These are phyloP conservation scores for Albophoma yamanashiensis DNA, from an alignment of 2,329 filamentous ascomycete genomes.

Conservation along the genomic window DNA sequence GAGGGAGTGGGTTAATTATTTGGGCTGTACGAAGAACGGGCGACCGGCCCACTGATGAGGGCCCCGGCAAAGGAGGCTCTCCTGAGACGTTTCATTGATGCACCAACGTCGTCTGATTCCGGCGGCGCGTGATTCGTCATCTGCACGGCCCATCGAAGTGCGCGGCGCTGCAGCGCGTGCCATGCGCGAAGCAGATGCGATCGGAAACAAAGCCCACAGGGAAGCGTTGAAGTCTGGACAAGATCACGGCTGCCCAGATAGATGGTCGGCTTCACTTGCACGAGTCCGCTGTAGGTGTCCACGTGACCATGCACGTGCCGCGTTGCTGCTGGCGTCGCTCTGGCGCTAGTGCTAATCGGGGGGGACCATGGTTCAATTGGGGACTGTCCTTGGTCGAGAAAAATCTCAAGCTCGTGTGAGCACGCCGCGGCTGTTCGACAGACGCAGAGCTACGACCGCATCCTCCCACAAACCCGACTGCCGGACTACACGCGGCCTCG, in stretches of 20 bases:
- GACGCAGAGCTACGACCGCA: not conserved
- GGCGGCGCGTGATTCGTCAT: not conserved
- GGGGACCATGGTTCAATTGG: constrained; percentile 3
- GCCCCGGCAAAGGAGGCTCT: constrained; percentile 1
- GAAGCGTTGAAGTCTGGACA: not conserved
- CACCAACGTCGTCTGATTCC: not conserved
- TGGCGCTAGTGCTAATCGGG: constrained; percentile 3
- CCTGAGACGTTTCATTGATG: constrained; percentile 9
- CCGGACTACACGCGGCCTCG: not conserved
- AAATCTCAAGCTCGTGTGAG: constrained; percentile 21
- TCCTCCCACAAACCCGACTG: not conserved
- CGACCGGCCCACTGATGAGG: not conserved
- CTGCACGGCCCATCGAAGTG: not conserved
- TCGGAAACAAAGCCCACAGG: not conserved
- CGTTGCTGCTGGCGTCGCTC: no score
- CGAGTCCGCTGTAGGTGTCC: not conserved
- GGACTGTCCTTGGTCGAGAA: constrained; percentile 11
- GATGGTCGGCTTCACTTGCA: not conserved
- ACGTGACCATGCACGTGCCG: not conserved
- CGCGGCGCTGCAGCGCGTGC: not conserved
- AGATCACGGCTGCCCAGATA: not conserved
- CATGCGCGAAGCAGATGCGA: not conserved
- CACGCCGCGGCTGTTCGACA: not conserved
- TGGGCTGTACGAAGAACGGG: not conserved
- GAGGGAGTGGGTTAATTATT: not conserved